These are phyloP conservation scores for Kwoniella shivajii DNA, from an alignment of 1,284 basidiomycete genomes.

Conservation along the genomic window DNA sequence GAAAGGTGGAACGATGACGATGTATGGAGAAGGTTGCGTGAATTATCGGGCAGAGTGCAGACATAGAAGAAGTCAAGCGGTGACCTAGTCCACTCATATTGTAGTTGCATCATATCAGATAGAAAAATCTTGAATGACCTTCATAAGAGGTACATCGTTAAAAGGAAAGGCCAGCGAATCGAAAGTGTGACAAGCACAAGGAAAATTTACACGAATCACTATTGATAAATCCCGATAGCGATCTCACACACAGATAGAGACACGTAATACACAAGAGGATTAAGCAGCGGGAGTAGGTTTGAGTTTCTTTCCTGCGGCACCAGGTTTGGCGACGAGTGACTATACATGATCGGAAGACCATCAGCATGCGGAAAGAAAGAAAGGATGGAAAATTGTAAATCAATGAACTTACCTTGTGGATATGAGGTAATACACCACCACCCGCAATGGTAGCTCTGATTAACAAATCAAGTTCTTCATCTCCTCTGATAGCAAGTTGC, in stretches of 20 bases:
- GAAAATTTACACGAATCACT: not conserved
- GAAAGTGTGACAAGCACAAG: conserved; percentile 4
- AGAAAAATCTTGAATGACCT: not conserved
- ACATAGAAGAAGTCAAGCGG: not conserved
- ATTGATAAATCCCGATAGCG: not conserved
- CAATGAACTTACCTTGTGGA: conserved; percentile 69
- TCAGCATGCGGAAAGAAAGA: not conserved
- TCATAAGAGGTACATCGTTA: not conserved
- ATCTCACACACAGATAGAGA: not conserved
- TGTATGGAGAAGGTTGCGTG: conserved; percentile 28
- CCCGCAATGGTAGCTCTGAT: conserved; percentile 65
- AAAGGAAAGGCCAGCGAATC: conserved; percentile 10
- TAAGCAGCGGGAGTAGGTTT: conserved; percentile 20
- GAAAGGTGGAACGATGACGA: conserved; percentile 70
- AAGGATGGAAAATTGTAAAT: not conserved
- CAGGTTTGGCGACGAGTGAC: conserved; percentile 39
- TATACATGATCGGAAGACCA: conserved; percentile 10
- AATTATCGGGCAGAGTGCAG: conserved; percentile 24
- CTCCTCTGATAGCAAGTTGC: conserved; percentile 78
- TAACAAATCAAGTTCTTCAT: conserved; percentile 66
- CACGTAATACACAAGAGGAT: conserved; percentile 4
- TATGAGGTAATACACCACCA: conserved; percentile 92
- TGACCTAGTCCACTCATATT: not conserved
- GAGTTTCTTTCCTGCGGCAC: conserved; percentile 25
- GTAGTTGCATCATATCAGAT: not conserved